Evolutionary conservation across 257 asterid species (phyloP).

Genomic region (Anisodus tanguticus): DNA sequence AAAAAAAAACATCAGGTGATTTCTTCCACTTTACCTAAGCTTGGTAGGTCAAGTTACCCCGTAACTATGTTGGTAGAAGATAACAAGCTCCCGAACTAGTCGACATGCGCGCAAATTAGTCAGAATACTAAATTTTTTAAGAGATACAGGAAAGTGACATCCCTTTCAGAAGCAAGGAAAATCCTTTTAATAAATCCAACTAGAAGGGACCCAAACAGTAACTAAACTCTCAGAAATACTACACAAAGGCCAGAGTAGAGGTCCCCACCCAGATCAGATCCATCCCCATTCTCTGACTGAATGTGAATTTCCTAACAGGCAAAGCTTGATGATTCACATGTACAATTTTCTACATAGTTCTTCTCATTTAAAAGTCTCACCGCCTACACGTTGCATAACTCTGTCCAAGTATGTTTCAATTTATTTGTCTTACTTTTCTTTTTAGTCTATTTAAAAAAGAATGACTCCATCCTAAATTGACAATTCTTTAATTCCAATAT

Average conservation of each 20-base stretch:
- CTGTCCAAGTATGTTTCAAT: too few relatives aligned
- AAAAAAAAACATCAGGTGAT: neutral
- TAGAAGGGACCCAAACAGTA: constrained; percentile 15
- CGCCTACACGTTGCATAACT: neutral
- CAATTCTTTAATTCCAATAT: too few relatives aligned
- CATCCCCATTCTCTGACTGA: neutral
- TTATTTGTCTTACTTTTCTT: too few relatives aligned
- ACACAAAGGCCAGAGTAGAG: neutral
- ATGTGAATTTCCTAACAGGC: constrained; percentile 7
- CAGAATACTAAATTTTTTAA: neutral
- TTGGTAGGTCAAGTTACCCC: neutral
- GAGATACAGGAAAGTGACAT: neutral
- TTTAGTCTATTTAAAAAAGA: too few relatives aligned
- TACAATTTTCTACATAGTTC: neutral
- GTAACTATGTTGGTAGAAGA: neutral
- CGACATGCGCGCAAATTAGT: neutral
- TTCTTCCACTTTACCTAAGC: neutral
- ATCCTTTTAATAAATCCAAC: neutral
- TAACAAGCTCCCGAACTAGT: neutral
- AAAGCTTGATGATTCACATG: neutral
- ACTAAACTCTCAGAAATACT: neutral
- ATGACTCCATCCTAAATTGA: too few relatives aligned
- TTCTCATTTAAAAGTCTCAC: neutral
- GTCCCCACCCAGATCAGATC: neutral
- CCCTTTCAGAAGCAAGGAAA: neutral